Conservation (phyloP, 805 yeast genomes). For the Maudiozyma pseudohumilis region DNA sequence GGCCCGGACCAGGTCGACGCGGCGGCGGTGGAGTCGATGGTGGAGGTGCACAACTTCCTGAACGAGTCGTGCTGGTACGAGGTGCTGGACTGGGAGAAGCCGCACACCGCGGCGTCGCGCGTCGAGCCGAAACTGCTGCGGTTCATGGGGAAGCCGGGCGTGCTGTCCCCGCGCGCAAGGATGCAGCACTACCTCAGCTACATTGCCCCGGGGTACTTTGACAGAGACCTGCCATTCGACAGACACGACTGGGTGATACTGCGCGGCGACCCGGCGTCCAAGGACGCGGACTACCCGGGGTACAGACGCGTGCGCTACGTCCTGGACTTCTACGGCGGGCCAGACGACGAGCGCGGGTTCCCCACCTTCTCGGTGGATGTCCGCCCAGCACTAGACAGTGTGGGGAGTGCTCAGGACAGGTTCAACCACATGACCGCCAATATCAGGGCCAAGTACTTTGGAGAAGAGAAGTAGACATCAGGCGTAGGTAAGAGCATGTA, state of each 20-base stretch:
- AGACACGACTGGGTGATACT: slow-evolving; percentile 98
- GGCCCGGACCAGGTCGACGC: slow-evolving; percentile 84
- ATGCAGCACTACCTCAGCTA: slow-evolving; percentile 55
- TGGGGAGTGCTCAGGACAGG: slow-evolving; percentile 57
- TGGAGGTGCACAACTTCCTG: slow-evolving; percentile 87
- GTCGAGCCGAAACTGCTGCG: slow-evolving; percentile 66
- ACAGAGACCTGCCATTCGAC: slow-evolving; percentile 84
- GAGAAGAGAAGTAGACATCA: not conserved
- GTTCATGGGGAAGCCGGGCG: slow-evolving; percentile 89
- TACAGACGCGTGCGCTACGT: slow-evolving; percentile 81
- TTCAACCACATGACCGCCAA: slow-evolving; percentile 58
- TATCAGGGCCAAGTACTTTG: slow-evolving; percentile 44
- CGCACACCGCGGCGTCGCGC: slow-evolving; percentile 45
- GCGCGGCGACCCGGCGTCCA: slow-evolving; percentile 38
- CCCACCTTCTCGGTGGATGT: slow-evolving; percentile 91
- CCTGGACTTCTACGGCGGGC: slow-evolving; percentile 93
- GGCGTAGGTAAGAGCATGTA: not conserved
- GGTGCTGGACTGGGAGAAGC: slow-evolving; percentile 82
- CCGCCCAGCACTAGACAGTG: slow-evolving; percentile 81
- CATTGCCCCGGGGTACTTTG: slow-evolving; percentile 62
- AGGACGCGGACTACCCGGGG: slow-evolving; percentile 27
- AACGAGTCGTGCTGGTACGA: slow-evolving; percentile 98
- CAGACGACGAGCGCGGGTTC: slow-evolving; percentile 79
- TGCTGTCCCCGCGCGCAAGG: slow-evolving; percentile 77
- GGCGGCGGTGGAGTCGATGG: slow-evolving; percentile 95